Percentiles rank a stretch among this genome's conserved stretches.
These are phyloP conservation scores for Elaeagnus macrophylla DNA, from an alignment of 306 rosid genomes.

Conservation along the genomic window DNA sequence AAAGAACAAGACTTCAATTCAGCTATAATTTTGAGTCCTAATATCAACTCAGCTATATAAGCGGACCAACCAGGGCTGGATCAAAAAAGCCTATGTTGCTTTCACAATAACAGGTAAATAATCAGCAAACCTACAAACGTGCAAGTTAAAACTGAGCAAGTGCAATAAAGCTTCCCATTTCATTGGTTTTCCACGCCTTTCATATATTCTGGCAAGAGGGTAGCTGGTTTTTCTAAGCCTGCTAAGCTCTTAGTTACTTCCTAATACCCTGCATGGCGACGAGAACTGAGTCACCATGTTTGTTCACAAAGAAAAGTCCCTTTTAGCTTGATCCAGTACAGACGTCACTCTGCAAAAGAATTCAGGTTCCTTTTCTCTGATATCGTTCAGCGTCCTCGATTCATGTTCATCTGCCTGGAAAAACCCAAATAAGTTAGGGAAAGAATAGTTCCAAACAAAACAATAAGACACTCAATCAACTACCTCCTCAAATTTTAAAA, in stretches of 20 bases:
- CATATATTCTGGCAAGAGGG: neutral
- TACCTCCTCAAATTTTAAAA: slow-evolving; percentile 87
- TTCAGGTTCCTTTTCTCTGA: slow-evolving; percentile 62
- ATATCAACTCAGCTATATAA: no score
- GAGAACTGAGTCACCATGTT: neutral
- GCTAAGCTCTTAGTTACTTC: neutral
- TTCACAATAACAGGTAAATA: no score
- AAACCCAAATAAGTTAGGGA: slow-evolving; percentile 9
- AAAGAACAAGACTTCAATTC: no score
- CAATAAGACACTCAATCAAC: neutral
- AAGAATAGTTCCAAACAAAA: neutral
- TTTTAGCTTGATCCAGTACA: slow-evolving; percentile 57
- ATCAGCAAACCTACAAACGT: no score
- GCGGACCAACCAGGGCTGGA: no score
- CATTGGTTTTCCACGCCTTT: neutral
- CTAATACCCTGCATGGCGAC: neutral
- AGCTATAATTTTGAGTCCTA: no score
- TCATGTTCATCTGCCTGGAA: slow-evolving; percentile 84
- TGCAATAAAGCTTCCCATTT: neutral
- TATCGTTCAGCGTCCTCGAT: slow-evolving; percentile 45
- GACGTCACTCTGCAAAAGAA: slow-evolving; percentile 51
- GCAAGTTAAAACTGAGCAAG: neutral
- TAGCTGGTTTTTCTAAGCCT: neutral
- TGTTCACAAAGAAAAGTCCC: slow-evolving; percentile 47
- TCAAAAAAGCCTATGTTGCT: no score